Evolutionary conservation across 2,329 filamentous ascomycete species (phyloP).

Genomic region (Cryoendolithus antarcticus): DNA sequence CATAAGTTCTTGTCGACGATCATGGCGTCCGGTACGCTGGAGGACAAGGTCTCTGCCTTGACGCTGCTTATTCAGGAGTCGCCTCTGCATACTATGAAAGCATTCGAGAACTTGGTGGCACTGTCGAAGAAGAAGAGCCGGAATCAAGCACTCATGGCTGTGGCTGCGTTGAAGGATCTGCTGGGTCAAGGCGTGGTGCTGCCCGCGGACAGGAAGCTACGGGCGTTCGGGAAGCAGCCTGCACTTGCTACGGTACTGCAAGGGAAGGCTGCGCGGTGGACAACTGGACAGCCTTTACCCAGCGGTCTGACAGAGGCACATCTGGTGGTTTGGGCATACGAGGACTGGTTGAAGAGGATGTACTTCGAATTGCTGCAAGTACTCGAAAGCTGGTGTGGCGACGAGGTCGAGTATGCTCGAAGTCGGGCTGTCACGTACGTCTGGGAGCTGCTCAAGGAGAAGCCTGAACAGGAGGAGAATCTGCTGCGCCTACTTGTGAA

Average conservation of each 20-base stretch:
- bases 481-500: slow-evolving; percentile 83
- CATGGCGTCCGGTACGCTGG: slow-evolving; percentile 90
- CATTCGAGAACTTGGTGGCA: slow-evolving; percentile 69
- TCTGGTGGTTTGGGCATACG: slow-evolving; percentile 78
- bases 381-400: slow-evolving; percentile 82
- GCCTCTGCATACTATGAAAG: slow-evolving; percentile 80
- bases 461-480: slow-evolving; percentile 95
- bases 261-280: slow-evolving; percentile 52
- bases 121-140: slow-evolving; percentile 86
- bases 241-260: slow-evolving; percentile 61
- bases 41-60: slow-evolving; percentile 90
- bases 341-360: slow-evolving; percentile 87
- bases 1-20: slow-evolving; percentile 96
- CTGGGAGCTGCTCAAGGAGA: slow-evolving; percentile 82
- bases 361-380: slow-evolving; percentile 92
- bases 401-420: slow-evolving; percentile 89
- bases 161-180: slow-evolving; percentile 87
- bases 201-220: slow-evolving; percentile 68
- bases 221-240: slow-evolving; percentile 67
- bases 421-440: slow-evolving; percentile 81
- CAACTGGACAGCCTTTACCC: slow-evolving; percentile 56
- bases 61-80: slow-evolving; percentile 94
- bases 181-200: slow-evolving; percentile 79
- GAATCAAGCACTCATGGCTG: slow-evolving; percentile 81
- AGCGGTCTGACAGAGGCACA: slow-evolving; percentile 62